Conservation (phyloP, 352 stramenopile species). For the Pythium myriotylum region DNA sequence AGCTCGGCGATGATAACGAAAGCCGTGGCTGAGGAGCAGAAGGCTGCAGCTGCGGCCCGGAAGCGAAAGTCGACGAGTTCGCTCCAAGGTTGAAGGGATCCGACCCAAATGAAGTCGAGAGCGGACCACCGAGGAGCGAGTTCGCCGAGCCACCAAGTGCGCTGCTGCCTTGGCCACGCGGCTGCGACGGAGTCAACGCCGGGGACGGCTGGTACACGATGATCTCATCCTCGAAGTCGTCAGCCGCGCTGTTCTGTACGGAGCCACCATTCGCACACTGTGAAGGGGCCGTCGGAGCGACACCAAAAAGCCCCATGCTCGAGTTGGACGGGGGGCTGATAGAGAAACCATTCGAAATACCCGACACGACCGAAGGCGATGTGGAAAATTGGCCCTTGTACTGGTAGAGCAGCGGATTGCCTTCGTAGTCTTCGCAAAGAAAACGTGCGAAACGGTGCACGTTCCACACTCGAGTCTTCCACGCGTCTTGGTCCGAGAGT, state of each 20-base stretch:
- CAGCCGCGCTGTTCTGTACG: conserved; percentile 14
- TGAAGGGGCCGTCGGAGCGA: background rate
- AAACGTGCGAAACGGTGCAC: conserved; percentile 59
- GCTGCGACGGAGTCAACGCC: conserved; percentile 28
- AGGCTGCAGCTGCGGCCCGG: background rate
- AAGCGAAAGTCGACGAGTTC: conserved; percentile 6
- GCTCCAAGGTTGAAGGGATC: conserved; percentile 27
- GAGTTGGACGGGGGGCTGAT: background rate
- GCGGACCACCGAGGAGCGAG: conserved; percentile 9
- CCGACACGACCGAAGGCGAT: conserved; percentile 27
- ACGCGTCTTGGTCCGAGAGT: conserved; percentile 46
- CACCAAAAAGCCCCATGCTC: conserved; percentile 11
- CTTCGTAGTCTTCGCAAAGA: conserved; percentile 62
- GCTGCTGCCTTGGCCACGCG: conserved; percentile 26
- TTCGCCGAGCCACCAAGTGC: conserved; percentile 37
- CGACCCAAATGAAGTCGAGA: conserved; percentile 26
- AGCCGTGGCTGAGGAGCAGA: conserved; percentile 2
- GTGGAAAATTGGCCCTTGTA: conserved; percentile 45
- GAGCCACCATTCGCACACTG: background rate
- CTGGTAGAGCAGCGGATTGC: conserved; percentile 58
- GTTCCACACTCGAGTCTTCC: conserved; percentile 64
- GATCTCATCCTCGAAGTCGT: conserved; percentile 85
- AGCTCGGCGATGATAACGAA: conserved; percentile 22
- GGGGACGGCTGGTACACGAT: conserved; percentile 81
- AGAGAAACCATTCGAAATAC: conserved; percentile 23